Evolutionary conservation across 1,284 basidiomycete genomes (phyloP), one percentile per base, ranked within the genome.

Genomic region (Melampsora larici-populina): DNA sequence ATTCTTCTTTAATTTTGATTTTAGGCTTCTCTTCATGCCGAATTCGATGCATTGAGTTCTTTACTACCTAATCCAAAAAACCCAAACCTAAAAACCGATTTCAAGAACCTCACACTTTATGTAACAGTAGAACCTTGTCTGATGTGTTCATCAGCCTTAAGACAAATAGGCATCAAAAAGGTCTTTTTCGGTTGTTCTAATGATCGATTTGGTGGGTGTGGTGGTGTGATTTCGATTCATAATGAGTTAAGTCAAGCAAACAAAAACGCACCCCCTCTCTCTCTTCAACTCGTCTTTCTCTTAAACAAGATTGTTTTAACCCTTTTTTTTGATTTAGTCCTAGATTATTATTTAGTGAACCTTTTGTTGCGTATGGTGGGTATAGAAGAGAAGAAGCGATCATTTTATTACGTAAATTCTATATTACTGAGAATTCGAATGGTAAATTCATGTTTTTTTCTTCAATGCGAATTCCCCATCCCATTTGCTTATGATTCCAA

Each of bases 71-170:
- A 80, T 0, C 79, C 76, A 6, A 17, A 51, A 64, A 64, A 4
- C 33, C 21, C 0, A 13, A 33, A 21, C 15, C 18, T 15, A 33
- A 36, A 70, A 70, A 7, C 80, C 78, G 80, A 93, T 3, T 88
- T 98, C 60, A 87, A 87, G 0, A 86, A 88, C 17, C 95, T 93
- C 29, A 93, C 90, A 1, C 89, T 99, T 24, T 99, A 99, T 84
- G 97, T 99, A 73, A 99, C 97, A 0, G 95, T 99, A 72, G 97
- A 99, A 85, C 97, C 97, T 0, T 99, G 97, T 84, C 93, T 99
- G 82, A 99, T 99, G 97, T 99, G 97, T 81, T 93, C 94, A 5
- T 93, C 92, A 36, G 97, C 96, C 6, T 87, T 99, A 65, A 88
- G 96, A 69, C 96, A 99, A 85, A 86, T 96, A 79, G 95, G 96